Percentiles rank a stretch among this genome's conserved stretches.
Conservation (phyloP, 2,329 filamentous ascomycete species). For the Fusarium sp. region DNA sequence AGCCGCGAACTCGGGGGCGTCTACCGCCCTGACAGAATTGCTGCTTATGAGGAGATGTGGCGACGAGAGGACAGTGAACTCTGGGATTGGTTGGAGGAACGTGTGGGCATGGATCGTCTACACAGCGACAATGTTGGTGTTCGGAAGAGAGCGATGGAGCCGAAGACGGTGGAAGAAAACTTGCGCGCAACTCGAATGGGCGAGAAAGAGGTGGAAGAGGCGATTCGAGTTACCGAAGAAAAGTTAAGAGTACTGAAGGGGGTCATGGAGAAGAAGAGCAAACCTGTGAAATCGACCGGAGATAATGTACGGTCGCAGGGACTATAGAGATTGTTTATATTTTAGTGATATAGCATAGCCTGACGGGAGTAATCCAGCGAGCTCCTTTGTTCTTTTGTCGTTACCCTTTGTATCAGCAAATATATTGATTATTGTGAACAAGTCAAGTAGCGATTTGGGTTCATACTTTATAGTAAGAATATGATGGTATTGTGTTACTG, state of each 20-base stretch:
- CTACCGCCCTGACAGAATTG: conserved; percentile 73
- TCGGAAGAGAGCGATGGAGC: conserved; percentile 65
- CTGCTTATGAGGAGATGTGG: conserved; percentile 96
- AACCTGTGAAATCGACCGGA: conserved; percentile 19
- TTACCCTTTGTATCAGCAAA: conserved; percentile 17
- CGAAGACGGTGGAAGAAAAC: conserved; percentile 71
- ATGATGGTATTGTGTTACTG: neutral
- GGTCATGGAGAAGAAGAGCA: conserved; percentile 68
- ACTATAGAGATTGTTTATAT: conserved; percentile 45
- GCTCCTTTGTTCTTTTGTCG: conserved; percentile 47
- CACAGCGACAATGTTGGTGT: conserved; percentile 52
- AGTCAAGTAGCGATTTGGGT: neutral
- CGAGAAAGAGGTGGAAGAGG: conserved; percentile 80
- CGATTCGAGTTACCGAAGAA: conserved; percentile 88
- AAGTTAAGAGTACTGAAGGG: conserved; percentile 81
- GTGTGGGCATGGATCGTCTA: conserved; percentile 78
- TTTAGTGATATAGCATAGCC: conserved; percentile 40
- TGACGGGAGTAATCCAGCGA: conserved; percentile 41
- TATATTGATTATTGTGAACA: neutral
- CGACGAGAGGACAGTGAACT: conserved; percentile 86
- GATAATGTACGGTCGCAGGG: conserved; percentile 33
- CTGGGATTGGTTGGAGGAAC: conserved; percentile 94
- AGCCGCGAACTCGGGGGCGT: conserved; percentile 50
- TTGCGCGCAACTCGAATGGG: conserved; percentile 73
- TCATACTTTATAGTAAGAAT: neutral